phyloP scores from a whole-genome alignment of 352 stramenopile genomes.

The Phytophthora quininea region DNA sequence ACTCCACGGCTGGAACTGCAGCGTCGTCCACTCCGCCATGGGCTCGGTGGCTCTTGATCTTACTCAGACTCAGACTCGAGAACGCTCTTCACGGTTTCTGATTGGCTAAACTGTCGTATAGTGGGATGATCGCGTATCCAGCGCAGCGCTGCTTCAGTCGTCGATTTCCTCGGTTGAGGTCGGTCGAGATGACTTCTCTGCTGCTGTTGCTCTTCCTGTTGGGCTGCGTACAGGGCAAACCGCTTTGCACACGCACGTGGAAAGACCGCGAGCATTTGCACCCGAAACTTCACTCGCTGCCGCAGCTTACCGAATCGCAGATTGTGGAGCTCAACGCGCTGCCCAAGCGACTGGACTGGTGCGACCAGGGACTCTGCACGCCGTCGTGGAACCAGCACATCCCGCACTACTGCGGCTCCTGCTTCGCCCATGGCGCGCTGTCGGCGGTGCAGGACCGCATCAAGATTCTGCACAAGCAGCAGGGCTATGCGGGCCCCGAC shows the following conservation, averaged over 20 bases:
- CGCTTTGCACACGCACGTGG: conserved; percentile 43
- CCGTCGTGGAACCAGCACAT: conserved; percentile 79
- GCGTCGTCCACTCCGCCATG: conserved; percentile 39
- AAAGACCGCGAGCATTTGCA: conserved; percentile 50
- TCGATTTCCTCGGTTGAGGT: background rate
- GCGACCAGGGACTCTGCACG: conserved; percentile 59
- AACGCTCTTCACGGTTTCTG: too few relatives aligned
- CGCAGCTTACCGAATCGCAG: conserved; percentile 37
- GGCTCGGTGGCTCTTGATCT: background rate
- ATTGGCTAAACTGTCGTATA: too few relatives aligned
- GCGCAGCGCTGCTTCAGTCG: background rate
- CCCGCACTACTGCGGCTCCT: conserved; percentile 78
- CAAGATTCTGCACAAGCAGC: conserved; percentile 63
- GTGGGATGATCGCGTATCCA: background rate
- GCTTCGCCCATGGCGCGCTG: conserved; percentile 69
- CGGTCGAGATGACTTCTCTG: background rate
- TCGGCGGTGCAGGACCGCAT: conserved; percentile 64
- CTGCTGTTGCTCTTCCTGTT: background rate
- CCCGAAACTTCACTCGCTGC: conserved; percentile 38
- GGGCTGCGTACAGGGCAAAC: conserved; percentile 17
- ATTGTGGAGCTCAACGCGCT: conserved; percentile 45
- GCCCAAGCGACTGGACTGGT: conserved; percentile 86
- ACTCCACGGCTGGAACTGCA: conserved; percentile 85
- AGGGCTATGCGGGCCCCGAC: conserved; percentile 50
- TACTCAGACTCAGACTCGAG: too few relatives aligned